Percentiles rank a stretch among this genome's conserved stretches.
Evolutionary conservation across 495 filamentous ascomycete genomes (phyloP).

Genomic region (Rusavskia elegans): DNA sequence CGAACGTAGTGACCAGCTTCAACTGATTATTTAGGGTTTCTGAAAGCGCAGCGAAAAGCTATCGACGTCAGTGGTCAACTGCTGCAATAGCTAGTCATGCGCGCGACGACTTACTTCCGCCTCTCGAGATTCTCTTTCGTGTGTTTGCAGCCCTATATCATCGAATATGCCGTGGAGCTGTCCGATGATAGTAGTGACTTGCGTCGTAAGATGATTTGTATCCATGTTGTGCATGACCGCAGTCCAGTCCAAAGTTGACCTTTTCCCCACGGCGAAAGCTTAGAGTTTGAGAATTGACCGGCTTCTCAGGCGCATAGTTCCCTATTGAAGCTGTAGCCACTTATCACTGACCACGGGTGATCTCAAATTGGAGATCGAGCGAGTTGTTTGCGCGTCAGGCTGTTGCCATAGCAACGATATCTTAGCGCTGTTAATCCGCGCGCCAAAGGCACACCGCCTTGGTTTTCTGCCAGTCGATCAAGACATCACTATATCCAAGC

Average conservation of each 20-base stretch:
- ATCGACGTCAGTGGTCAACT: conserved; percentile 9
- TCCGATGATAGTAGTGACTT: conserved; percentile 80
- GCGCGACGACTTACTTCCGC: conserved; percentile 45
- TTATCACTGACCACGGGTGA: no score
- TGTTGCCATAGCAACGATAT: background rate
- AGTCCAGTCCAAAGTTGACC: background rate
- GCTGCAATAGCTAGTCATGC: background rate
- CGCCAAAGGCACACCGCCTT: background rate
- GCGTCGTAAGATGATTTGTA: conserved; percentile 76
- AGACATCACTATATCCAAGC: background rate
- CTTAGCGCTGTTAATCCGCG: background rate
- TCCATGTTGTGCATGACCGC: conserved; percentile 44
- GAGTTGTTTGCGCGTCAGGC: background rate
- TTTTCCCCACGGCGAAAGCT: background rate
- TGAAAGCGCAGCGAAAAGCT: conserved; percentile 80
- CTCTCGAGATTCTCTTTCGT: conserved; percentile 81
- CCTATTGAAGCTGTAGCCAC: no score
- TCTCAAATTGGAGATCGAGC: no score
- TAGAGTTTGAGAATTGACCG: background rate
- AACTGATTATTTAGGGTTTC: conserved; percentile 78
- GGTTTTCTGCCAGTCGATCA: background rate
- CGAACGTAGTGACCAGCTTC: conserved; percentile 53
- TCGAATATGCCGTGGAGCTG: conserved; percentile 90
- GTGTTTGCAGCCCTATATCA: conserved; percentile 78
- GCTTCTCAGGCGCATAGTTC: background rate